Conservation (phyloP, 345 rosid genomes). For the Corymbia maculata region DNA sequence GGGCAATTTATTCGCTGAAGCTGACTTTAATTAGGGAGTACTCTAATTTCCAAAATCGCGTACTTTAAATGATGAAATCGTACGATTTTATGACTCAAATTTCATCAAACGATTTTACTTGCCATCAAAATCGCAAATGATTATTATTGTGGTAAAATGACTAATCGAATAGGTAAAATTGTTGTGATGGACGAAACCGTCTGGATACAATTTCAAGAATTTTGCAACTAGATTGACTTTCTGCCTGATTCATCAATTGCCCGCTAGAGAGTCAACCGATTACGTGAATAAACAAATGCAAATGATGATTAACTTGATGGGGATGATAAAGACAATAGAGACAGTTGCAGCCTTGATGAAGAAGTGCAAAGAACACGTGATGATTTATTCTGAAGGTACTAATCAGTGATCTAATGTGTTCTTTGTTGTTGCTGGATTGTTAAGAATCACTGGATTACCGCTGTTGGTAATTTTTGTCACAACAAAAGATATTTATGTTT, state of each 20-base stretch:
- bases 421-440: no score
- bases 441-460: no score
- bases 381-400: no score
- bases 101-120: no score
- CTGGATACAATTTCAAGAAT: not conserved
- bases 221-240: not conserved
- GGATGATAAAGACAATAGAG: not conserved
- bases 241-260: not conserved
- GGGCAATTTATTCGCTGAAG: not conserved
- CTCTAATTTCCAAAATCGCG: not conserved
- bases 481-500: no score
- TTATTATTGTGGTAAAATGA: not conserved
- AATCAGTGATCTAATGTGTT: no score
- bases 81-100: no score
- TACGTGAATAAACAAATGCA: not conserved
- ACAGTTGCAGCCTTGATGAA: not conserved
- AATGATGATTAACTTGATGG: not conserved
- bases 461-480: no score
- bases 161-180: not conserved
- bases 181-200: not conserved
- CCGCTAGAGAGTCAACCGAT: not conserved
- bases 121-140: not conserved
- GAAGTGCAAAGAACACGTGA: no score
- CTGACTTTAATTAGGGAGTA: not conserved
- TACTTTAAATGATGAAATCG: not conserved